phyloP scores from a whole-genome alignment of 2,329 filamentous ascomycete genomes.

The Orbilia brochopaga region DNA sequence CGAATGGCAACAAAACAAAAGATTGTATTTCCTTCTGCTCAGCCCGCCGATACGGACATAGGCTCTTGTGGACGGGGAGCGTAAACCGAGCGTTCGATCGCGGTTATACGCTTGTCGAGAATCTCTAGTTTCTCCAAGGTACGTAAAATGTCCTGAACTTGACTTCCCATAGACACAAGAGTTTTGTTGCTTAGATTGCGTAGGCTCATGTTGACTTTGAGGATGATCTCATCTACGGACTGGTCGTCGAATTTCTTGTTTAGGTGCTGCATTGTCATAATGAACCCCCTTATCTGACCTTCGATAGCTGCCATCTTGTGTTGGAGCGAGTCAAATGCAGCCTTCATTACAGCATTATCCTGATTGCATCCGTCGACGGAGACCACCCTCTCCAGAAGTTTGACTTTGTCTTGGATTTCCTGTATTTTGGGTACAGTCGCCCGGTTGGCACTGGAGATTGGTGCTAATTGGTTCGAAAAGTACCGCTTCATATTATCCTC shows the following conservation, averaged over 20 bases:
- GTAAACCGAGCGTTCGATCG: constrained; percentile 5
- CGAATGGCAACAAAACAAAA: background rate
- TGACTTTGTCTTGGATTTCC: constrained; percentile 1
- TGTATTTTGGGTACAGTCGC: background rate
- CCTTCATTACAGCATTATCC: background rate
- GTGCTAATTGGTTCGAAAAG: background rate
- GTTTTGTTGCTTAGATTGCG: constrained; percentile 21
- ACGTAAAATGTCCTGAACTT: constrained; percentile 14
- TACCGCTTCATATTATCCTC: background rate
- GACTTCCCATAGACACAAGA: constrained; percentile 1
- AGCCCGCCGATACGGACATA: background rate
- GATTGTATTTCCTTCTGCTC: background rate
- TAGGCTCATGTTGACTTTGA: constrained; percentile 27
- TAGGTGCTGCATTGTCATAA: constrained; percentile 21
- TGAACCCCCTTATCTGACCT: constrained; percentile 14
- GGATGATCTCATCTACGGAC: constrained; percentile 24
- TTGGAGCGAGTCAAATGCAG: background rate
- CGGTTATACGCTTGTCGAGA: constrained; percentile 9
- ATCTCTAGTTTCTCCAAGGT: constrained; percentile 12
- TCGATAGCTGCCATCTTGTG: background rate
- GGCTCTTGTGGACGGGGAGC: background rate
- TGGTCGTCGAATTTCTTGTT: constrained; percentile 33
- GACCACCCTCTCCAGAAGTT: background rate
- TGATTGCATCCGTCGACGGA: background rate
- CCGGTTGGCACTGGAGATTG: constrained; percentile 1